These are phyloP conservation scores for Funneliformis caledonium DNA, from an alignment of 371 early-diverging fungal genomes.

Conservation along the genomic window DNA sequence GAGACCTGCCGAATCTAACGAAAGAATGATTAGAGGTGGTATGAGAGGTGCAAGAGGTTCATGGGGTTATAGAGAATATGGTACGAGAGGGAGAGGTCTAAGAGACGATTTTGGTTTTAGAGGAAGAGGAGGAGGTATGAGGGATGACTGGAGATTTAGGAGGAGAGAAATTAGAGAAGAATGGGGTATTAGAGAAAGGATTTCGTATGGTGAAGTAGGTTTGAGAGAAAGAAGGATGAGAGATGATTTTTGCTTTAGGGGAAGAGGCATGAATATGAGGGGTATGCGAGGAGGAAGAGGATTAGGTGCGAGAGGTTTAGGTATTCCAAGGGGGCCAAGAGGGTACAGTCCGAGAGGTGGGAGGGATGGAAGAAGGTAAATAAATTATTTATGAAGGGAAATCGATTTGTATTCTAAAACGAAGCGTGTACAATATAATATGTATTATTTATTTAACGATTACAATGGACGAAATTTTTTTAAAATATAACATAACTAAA, in stretches of 20 bases:
- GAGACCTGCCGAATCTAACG: neutral
- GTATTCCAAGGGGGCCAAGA: neutral
- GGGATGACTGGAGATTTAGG: neutral
- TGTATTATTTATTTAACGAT: too few relatives aligned
- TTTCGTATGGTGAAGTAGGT: neutral
- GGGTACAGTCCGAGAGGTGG: neutral
- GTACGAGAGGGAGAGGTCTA: neutral
- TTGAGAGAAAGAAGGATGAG: neutral
- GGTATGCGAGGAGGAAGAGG: neutral
- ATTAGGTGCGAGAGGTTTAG: neutral
- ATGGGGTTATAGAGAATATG: neutral
- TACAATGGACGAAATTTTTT: too few relatives aligned
- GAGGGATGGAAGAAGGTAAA: neutral
- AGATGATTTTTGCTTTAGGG: neutral
- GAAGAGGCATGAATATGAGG: neutral
- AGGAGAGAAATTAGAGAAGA: neutral
- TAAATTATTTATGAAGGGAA: too few relatives aligned
- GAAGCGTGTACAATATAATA: too few relatives aligned
- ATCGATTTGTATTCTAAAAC: too few relatives aligned
- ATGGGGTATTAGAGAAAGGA: neutral
- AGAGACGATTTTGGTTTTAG: neutral
- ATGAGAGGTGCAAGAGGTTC: neutral
- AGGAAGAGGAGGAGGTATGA: neutral
- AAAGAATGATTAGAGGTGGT: neutral
- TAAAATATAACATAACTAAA: too few relatives aligned